phyloP scores from a whole-genome alignment of 2,329 filamentous ascomycete species.

The Magnaporthiopsis poae region DNA sequence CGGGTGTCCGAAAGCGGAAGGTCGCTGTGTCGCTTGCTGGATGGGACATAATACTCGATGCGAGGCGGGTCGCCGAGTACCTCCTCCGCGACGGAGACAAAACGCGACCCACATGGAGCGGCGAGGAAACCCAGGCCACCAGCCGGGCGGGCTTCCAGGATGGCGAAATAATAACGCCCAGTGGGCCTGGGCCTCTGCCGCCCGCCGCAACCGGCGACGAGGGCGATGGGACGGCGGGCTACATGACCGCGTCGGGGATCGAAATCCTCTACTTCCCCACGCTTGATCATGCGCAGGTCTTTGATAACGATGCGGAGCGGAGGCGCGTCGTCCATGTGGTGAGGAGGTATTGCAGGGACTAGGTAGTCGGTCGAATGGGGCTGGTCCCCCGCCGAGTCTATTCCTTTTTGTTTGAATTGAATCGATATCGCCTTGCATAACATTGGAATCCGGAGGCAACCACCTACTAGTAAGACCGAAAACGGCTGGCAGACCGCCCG shows the following conservation, averaged over 20 bases:
- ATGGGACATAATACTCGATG: constrained; percentile 56
- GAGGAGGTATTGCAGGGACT: constrained; percentile 5
- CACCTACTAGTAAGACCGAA: neutral
- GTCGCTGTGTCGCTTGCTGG: constrained; percentile 51
- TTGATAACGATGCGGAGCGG: constrained; percentile 25
- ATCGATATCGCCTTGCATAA: neutral
- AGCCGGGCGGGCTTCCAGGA: neutral
- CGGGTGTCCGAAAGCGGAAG: constrained; percentile 17
- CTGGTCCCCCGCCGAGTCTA: too few relatives aligned
- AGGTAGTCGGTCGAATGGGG: neutral
- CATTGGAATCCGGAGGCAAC: neutral
- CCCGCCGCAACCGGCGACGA: neutral
- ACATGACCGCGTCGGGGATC: constrained; percentile 28
- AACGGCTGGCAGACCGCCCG: neutral
- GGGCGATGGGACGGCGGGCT: neutral
- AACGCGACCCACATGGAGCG: neutral
- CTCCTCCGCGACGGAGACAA: constrained; percentile 29
- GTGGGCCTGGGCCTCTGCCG: neutral
- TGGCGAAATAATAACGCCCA: neutral
- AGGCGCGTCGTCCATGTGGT: constrained; percentile 3
- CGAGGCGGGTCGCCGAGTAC: constrained; percentile 47
- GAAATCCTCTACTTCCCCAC: constrained; percentile 51
- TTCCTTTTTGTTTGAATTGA: neutral
- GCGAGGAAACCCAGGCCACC: neutral
- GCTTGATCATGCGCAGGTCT: constrained; percentile 56